These are phyloP conservation scores for Fusarium ramigenum DNA, from an alignment of 2,329 filamentous ascomycete species.

Conservation along the genomic window DNA sequence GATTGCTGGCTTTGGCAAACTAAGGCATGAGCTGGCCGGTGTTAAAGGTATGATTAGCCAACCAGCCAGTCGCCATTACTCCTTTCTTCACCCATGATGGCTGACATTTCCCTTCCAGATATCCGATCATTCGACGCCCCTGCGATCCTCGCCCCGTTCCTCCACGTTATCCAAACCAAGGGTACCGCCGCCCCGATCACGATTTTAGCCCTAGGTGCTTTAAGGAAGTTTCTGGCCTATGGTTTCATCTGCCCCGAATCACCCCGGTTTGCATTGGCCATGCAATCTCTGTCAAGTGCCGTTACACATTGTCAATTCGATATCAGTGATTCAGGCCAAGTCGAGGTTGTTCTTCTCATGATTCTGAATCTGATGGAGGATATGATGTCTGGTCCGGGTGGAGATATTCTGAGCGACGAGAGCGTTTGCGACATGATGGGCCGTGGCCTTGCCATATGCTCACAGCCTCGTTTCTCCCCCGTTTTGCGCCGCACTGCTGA, in stretches of 20 bases:
- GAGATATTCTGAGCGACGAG: constrained; percentile 93
- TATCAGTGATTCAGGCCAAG: constrained; percentile 91
- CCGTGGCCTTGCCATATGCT: constrained; percentile 95
- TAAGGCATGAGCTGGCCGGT: constrained; percentile 86
- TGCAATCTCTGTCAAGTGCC: constrained; percentile 93
- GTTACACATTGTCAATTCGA: constrained; percentile 99
- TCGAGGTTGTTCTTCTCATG: constrained; percentile 93
- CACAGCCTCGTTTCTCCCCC: constrained; percentile 89
- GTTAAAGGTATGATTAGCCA: constrained; percentile 71
- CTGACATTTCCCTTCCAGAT: constrained; percentile 61
- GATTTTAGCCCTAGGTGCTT: constrained; percentile 89
- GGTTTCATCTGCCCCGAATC: constrained; percentile 86
- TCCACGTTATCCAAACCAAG: constrained; percentile 95
- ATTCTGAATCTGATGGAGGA: constrained; percentile 98
- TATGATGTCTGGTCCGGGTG: constrained; percentile 94
- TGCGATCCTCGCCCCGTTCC: constrained; percentile 88
- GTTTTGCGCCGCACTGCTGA: constrained; percentile 91
- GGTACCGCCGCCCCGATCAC: constrained; percentile 97
- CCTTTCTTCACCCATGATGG: background rate
- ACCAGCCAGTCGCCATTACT: background rate
- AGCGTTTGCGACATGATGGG: constrained; percentile 99
- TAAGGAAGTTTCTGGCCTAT: constrained; percentile 97
- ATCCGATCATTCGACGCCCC: constrained; percentile 90
- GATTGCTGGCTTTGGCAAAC: constrained; percentile 91
- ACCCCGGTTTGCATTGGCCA: constrained; percentile 87